Percentiles rank a stretch among this genome's conserved stretches.
phyloP scores from a whole-genome alignment of 495 filamentous ascomycete genomes.

The Tricharina praecox region DNA sequence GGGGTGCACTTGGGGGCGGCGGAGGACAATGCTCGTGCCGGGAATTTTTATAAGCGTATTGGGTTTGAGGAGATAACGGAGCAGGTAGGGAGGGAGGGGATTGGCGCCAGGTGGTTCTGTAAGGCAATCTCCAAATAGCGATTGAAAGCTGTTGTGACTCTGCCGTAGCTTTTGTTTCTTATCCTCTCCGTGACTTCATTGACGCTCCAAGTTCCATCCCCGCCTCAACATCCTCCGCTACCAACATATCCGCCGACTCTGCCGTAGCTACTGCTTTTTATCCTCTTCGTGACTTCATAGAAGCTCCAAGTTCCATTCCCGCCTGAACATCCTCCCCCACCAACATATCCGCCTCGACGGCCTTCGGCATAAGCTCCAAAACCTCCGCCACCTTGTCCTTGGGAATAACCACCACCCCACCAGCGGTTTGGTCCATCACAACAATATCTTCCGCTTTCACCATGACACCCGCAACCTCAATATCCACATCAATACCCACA shows the following conservation, averaged over 20 bases:
- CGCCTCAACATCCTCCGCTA: conserved; percentile 38
- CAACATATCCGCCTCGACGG: conserved; percentile 43
- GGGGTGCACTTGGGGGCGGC: no score
- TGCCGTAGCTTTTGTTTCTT: no score
- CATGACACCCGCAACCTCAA: conserved; percentile 35
- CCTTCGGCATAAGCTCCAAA: conserved; percentile 36
- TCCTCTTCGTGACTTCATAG: conserved; percentile 33
- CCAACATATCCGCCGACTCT: no score
- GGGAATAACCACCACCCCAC: conserved; percentile 44
- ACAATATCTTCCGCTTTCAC: conserved; percentile 45
- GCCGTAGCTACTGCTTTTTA: no score
- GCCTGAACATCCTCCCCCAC: conserved; percentile 42
- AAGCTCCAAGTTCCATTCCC: conserved; percentile 41
- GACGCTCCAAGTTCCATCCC: conserved; percentile 43
- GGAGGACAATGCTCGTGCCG: no score
- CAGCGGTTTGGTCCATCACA: conserved; percentile 43
- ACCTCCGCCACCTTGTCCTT: conserved; percentile 34
- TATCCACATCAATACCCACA: conserved; percentile 36
- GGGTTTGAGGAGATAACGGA: no score
- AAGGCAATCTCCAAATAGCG: no score
- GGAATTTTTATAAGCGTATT: no score
- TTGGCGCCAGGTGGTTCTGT: no score
- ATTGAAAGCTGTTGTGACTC: no score
- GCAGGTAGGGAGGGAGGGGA: no score
- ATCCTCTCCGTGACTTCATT: conserved; percentile 31